phyloP scores from a whole-genome alignment of 345 rosid genomes.

The Camelina hispida region DNA sequence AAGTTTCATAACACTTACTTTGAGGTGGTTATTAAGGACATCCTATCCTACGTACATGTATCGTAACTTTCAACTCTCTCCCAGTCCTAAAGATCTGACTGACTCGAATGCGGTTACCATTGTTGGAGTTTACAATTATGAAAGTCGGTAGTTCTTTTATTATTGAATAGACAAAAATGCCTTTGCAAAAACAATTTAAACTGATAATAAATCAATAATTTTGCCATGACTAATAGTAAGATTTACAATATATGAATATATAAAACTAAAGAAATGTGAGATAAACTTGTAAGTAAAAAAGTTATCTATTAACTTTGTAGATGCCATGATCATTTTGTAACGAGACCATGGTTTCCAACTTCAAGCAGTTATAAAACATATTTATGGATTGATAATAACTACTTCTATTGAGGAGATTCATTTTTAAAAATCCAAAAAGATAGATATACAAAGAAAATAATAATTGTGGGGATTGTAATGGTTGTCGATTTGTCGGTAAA shows the following conservation, averaged over 20 bases:
- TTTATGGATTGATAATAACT: not conserved
- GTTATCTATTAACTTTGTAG: not conserved
- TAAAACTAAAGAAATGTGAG: not conserved
- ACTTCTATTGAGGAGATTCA: not conserved
- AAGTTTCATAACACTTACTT: not conserved
- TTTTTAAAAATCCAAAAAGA: not conserved
- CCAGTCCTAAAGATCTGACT: not conserved
- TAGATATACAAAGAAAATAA: slow-evolving; percentile 17
- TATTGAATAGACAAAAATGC: not conserved
- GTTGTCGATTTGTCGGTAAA: slow-evolving; percentile 42
- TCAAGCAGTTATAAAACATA: not conserved
- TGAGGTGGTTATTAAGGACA: not conserved
- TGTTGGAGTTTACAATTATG: not conserved
- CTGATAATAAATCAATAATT: too few species aligned
- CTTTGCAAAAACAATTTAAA: too few species aligned
- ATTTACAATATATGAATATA: too few species aligned
- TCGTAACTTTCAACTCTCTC: not conserved
- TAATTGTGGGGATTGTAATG: slow-evolving; percentile 34
- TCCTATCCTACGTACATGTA: not conserved
- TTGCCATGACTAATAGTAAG: too few species aligned
- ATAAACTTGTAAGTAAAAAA: too few species aligned
- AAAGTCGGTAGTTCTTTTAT: not conserved
- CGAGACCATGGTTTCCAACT: slow-evolving; percentile 2
- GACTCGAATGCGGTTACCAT: not conserved
- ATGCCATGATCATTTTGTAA: not conserved